A percentile compares a stretch with the other conserved stretches of the same genome.
Conservation (phyloP, 306 rosid species). For the Arachis stenosperma region DNA sequence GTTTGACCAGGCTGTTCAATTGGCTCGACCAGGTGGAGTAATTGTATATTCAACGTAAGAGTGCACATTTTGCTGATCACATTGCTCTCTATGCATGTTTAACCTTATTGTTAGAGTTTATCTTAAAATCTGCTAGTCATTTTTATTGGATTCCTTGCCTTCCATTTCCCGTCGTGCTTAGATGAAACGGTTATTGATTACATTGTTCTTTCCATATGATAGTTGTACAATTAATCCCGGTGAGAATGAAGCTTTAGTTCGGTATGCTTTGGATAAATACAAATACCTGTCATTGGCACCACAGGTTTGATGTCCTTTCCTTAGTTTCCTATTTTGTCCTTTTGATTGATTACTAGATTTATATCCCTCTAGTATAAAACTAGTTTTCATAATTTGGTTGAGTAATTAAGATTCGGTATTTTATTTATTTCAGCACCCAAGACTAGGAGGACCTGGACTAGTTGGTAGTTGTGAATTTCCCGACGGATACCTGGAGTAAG, state of each 20-base stretch:
- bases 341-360: slow-evolving; percentile 32
- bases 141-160: slow-evolving; percentile 15
- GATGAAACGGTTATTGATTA: slow-evolving; percentile 30
- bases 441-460: slow-evolving; percentile 95
- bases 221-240: slow-evolving; percentile 98
- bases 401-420: slow-evolving; percentile 33
- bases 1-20: slow-evolving; percentile 94
- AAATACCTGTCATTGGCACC: slow-evolving; percentile 76
- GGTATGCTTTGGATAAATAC: slow-evolving; percentile 90
- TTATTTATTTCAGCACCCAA: slow-evolving; percentile 67
- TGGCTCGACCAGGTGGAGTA: slow-evolving; percentile 84
- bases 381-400: slow-evolving; percentile 4
- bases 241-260: slow-evolving; percentile 95
- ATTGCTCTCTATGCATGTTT: slow-evolving; percentile 8
- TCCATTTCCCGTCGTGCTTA: background rate
- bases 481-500: slow-evolving; percentile 85
- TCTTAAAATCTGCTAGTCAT: background rate
- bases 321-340: background rate
- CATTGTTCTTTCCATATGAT: slow-evolving; percentile 9
- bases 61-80: slow-evolving; percentile 38
- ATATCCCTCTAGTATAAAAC: background rate
- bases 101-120: slow-evolving; percentile 19
- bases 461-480: slow-evolving; percentile 76
- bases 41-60: slow-evolving; percentile 94
- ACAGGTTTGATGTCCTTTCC: slow-evolving; percentile 63